Conservation (phyloP, 148 eudicot species). For the Rhododendron griersonianum region DNA sequence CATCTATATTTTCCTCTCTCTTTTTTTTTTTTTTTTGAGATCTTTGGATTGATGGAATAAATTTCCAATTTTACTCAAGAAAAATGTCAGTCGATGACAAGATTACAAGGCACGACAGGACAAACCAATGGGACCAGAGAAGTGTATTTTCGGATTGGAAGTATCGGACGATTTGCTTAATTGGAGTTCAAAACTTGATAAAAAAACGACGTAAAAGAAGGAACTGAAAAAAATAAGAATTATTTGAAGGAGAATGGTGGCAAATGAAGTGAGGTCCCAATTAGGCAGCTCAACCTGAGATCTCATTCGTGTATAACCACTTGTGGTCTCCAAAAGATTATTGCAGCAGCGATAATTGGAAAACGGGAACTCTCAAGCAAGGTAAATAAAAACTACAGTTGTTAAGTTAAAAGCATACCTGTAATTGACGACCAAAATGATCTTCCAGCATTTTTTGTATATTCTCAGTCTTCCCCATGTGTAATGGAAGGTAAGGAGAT, state of each 20-base stretch:
- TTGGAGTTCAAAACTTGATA: neutral
- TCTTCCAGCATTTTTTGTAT: slow-evolving; percentile 51
- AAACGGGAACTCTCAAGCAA: neutral
- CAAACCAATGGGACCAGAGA: neutral
- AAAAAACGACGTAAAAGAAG: neutral
- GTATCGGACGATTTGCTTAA: neutral
- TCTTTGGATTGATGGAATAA: neutral
- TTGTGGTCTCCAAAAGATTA: neutral
- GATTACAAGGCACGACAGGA: neutral
- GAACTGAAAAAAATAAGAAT: neutral
- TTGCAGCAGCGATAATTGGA: neutral
- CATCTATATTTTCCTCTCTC: neutral
- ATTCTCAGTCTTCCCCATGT: slow-evolving; percentile 91
- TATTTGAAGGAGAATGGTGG: neutral
- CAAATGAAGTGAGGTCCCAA: neutral
- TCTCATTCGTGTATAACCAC: neutral
- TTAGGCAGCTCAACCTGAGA: neutral
- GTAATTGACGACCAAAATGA: slow-evolving; percentile 81
- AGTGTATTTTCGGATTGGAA: neutral
- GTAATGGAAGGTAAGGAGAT: slow-evolving; percentile 76
- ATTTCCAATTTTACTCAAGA: neutral
- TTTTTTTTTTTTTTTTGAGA: neutral
- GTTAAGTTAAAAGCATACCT: slow-evolving; percentile 34
- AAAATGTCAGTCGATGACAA: neutral
- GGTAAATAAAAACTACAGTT: neutral